Percentiles rank a stretch among this genome's conserved stretches.
Evolutionary conservation across 139 green algal species (phyloP).

Genomic region (Tetradesmus lagerheimii): DNA sequence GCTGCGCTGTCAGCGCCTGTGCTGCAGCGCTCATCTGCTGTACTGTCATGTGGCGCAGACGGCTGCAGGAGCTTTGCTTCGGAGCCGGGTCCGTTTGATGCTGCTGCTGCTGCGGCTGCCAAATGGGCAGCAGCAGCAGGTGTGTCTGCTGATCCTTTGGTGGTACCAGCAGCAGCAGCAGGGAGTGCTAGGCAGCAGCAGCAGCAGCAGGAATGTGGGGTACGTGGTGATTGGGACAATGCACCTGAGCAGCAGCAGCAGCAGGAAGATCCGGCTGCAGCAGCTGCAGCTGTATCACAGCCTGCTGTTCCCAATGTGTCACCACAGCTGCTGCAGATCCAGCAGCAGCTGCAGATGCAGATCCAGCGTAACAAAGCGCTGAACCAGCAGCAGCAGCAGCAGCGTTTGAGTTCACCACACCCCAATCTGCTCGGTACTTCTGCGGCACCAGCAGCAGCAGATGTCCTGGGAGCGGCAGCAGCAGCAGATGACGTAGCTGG

Average conservation of each 20-base stretch:
- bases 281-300: not conserved
- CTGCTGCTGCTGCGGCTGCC: not conserved
- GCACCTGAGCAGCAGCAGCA: not conserved
- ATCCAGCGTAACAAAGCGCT: not conserved
- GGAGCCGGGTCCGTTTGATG: not conserved
- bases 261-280: not conserved
- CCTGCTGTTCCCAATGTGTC: not conserved
- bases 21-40: not conserved
- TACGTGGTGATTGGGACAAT: too few relatives aligned
- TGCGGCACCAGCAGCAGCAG: slow-evolving; percentile 13
- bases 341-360: slow-evolving; percentile 27
- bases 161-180: not conserved
- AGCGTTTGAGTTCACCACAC: not conserved
- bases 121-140: not conserved
- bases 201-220: not conserved
- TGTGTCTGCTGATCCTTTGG: not conserved
- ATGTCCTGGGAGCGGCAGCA: not conserved
- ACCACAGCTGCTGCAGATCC: not conserved
- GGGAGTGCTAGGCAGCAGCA: not conserved
- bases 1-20: not conserved
- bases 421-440: not conserved
- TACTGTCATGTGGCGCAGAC: not conserved
- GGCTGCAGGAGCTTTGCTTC: slow-evolving; percentile 30
- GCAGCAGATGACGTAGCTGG: not conserved
- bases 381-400: not conserved